Percentiles rank a stretch among this genome's conserved stretches.
phyloP scores from a whole-genome alignment of 1,284 basidiomycete genomes.

The Apiotrichum gamsii region DNA sequence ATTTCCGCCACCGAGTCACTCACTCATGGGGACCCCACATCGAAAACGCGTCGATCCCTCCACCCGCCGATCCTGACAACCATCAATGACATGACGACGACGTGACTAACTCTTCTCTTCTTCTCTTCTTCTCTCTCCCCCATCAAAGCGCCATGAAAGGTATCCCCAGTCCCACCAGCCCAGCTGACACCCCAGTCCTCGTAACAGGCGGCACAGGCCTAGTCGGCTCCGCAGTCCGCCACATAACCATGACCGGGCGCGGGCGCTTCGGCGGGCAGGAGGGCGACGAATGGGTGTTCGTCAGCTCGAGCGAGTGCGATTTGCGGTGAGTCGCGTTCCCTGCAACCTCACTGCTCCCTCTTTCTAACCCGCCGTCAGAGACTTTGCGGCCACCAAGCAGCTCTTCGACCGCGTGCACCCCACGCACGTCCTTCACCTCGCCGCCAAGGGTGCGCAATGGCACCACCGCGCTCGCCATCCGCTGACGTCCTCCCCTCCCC shows the following conservation, averaged over 20 bases:
- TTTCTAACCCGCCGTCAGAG: no score
- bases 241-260: slow-evolving; percentile 70
- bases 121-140: background rate
- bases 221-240: slow-evolving; percentile 72
- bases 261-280: slow-evolving; percentile 64
- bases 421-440: slow-evolving; percentile 85
- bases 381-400: slow-evolving; percentile 53
- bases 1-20: no score
- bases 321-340: slow-evolving; percentile 23
- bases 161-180: no score
- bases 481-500: background rate
- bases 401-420: slow-evolving; percentile 82
- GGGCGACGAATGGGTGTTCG: slow-evolving; percentile 79
- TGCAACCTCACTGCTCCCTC: no score
- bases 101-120: no score
- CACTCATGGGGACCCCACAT: no score
- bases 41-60: no score
- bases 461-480: background rate
- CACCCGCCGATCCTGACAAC: no score
- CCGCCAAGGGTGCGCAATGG: slow-evolving; percentile 68
- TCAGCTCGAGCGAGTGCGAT: slow-evolving; percentile 55
- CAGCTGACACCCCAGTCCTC: slow-evolving; percentile 1
- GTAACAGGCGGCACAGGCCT: slow-evolving; percentile 74
- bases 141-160: background rate
- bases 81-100: no score